Conservation (phyloP, 768 basidiomycete genomes). For the Kwoniella sp. region DNA sequence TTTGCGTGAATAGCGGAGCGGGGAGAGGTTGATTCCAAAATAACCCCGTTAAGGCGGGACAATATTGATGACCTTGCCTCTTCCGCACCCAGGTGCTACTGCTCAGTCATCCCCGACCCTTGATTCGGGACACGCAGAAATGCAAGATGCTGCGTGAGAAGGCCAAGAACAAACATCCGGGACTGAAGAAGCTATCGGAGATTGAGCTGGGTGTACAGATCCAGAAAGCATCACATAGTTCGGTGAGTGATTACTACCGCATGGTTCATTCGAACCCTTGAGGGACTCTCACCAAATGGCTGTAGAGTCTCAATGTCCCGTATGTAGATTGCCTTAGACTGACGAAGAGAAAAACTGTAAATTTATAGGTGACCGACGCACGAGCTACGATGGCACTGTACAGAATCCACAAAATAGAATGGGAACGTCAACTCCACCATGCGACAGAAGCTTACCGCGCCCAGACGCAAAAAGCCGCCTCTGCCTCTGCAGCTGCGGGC, state of each 20-base stretch:
- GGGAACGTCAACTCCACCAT: constrained; percentile 66
- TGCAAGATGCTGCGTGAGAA: constrained; percentile 60
- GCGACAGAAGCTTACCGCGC: constrained; percentile 47
- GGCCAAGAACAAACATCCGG: constrained; percentile 66
- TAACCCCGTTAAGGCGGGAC: background rate
- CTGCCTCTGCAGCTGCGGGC: background rate
- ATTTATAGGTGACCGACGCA: constrained; percentile 87
- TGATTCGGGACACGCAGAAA: constrained; percentile 57
- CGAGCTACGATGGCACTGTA: constrained; percentile 94
- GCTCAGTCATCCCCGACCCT: constrained; percentile 56
- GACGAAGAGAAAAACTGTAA: too few species aligned
- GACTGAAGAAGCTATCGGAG: constrained; percentile 75
- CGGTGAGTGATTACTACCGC: constrained; percentile 68
- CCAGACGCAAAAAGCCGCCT: constrained; percentile 24
- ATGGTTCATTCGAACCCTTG: too few species aligned
- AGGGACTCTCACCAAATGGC: too few species aligned
- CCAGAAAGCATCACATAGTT: constrained; percentile 85
- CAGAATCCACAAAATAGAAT: constrained; percentile 74
- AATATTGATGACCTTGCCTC: background rate
- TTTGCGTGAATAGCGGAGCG: too few species aligned
- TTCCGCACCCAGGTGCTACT: constrained; percentile 52
- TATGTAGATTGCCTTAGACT: too few species aligned
- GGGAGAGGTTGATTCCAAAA: too few species aligned
- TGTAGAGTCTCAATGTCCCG: too few species aligned
- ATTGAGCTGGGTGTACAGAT: constrained; percentile 78